Percentiles rank a stretch among this genome's conserved stretches.
Conservation (phyloP, 352 stramenopile genomes). For the Phytopythium mirpurense region DNA sequence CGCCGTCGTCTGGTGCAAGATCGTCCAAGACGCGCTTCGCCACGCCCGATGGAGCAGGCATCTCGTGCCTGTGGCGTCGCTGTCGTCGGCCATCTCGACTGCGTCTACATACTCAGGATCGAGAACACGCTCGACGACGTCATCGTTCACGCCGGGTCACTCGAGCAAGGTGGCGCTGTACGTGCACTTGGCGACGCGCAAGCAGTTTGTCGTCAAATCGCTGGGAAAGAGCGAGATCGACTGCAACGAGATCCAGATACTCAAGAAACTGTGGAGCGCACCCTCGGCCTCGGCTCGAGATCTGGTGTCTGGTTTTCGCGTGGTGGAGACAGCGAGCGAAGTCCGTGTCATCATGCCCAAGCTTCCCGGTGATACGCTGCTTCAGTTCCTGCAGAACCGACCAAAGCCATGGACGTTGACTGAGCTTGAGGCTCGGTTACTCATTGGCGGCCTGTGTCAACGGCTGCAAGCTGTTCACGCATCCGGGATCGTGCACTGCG, state of each 20-base stretch:
- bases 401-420: conserved; percentile 13
- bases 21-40: conserved; percentile 30
- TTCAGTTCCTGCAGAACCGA: conserved; percentile 28
- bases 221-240: conserved; percentile 15
- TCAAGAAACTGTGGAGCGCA: conserved; percentile 27
- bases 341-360: conserved; percentile 55
- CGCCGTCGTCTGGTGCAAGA: conserved; percentile 37
- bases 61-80: conserved; percentile 12
- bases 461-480: conserved; percentile 91
- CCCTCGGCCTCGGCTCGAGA: conserved; percentile 8
- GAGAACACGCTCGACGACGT: background rate
- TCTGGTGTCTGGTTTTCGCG: conserved; percentile 36
- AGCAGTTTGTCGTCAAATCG: conserved; percentile 45
- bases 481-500: conserved; percentile 93
- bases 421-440: conserved; percentile 41
- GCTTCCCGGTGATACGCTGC: conserved; percentile 33
- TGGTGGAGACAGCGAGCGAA: conserved; percentile 41
- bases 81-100: conserved; percentile 1
- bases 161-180: background rate
- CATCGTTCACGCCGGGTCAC: background rate
- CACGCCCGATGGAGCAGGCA: conserved; percentile 33
- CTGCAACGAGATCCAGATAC: conserved; percentile 32
- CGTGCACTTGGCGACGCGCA: conserved; percentile 7
- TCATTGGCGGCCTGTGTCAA: conserved; percentile 37
- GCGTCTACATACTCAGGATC: background rate